Conservation (phyloP, 2,329 filamentous ascomycete genomes). For the Xylaria sp. region DNA sequence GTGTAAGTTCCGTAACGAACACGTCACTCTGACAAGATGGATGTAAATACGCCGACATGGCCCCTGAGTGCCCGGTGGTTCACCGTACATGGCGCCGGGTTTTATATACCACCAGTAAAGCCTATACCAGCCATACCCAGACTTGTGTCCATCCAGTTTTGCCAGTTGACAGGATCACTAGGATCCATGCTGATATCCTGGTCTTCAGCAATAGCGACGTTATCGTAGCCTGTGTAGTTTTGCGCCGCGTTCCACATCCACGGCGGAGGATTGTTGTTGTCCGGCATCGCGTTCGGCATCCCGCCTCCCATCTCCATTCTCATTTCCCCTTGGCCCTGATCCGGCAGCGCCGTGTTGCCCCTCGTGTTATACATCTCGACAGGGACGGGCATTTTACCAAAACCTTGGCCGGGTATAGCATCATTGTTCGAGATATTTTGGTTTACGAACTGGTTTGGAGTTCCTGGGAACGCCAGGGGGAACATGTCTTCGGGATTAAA, state of each 20-base stretch:
- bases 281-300: conserved; percentile 15
- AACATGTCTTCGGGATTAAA: conserved; percentile 36
- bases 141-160: conserved; percentile 37
- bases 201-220: conserved; percentile 29
- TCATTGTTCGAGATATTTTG: conserved; percentile 15
- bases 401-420: conserved; percentile 12
- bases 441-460: conserved; percentile 10
- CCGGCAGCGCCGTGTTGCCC: conserved; percentile 5
- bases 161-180: conserved; percentile 42
- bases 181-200: conserved; percentile 35
- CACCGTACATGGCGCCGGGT: not conserved
- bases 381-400: conserved; percentile 16
- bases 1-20: not conserved
- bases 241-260: conserved; percentile 39
- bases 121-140: conserved; percentile 27
- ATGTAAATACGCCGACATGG: not conserved
- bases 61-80: not conserved
- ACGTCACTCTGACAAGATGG: not conserved
- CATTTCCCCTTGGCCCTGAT: not conserved
- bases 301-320: conserved; percentile 1
- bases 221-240: conserved; percentile 5
- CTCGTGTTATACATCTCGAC: conserved; percentile 18
- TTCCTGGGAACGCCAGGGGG: conserved; percentile 20
- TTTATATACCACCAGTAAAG: conserved; percentile 30
- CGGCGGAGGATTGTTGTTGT: conserved; percentile 34